Conservation (phyloP, 345 rosid genomes). For the Euphorbia lathyris region DNA sequence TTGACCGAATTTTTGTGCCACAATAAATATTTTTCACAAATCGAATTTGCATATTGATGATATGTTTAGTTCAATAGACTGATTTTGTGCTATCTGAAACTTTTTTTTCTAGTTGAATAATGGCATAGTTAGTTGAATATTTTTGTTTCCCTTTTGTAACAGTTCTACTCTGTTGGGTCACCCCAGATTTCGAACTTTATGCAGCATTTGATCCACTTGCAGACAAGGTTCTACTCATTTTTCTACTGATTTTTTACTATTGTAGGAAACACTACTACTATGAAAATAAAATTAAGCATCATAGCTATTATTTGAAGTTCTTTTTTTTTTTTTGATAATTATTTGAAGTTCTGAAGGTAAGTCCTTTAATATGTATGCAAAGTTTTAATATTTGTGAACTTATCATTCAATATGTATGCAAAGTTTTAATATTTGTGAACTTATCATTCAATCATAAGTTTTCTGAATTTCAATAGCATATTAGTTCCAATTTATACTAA, state of each 20-base stretch:
- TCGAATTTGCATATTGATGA: background rate
- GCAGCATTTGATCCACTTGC: constrained; percentile 98
- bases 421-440: background rate
- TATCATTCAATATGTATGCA: background rate
- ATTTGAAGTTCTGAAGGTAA: background rate
- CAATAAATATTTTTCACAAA: background rate
- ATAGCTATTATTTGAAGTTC: background rate
- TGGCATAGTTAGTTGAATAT: constrained; percentile 3
- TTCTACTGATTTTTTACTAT: background rate
- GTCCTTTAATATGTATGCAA: background rate
- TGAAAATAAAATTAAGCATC: background rate
- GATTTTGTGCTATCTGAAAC: background rate
- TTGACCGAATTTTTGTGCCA: background rate
- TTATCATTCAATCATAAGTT: background rate
- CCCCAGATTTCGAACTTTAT: constrained; percentile 94
- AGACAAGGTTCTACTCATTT: constrained; percentile 58
- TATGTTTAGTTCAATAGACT: background rate
- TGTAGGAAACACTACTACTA: background rate
- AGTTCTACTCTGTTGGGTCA: constrained; percentile 97
- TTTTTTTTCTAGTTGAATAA: background rate
- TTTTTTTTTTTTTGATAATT: too few species aligned
- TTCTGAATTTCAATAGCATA: background rate
- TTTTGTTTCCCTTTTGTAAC: constrained; percentile 20
- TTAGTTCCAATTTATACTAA: background rate
- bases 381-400: background rate